Conservation (phyloP, 2,329 filamentous ascomycete species). For the Emergomyces africanus region DNA sequence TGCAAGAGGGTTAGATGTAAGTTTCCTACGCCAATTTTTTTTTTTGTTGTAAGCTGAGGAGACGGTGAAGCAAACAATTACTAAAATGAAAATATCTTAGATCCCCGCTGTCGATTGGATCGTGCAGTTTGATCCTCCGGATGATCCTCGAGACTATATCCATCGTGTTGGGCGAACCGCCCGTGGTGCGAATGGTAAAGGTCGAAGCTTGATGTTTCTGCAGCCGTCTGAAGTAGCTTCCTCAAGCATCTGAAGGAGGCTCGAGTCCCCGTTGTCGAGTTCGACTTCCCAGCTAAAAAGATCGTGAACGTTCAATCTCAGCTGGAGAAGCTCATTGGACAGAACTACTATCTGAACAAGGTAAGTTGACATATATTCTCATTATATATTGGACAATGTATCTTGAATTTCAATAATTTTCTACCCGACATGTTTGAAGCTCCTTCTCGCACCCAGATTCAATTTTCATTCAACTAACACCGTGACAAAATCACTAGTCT, state of each 20-base stretch:
- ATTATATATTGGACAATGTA: no score
- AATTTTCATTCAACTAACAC: background rate
- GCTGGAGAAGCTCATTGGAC: constrained; percentile 82
- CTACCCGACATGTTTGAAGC: no score
- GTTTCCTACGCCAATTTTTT: constrained; percentile 17
- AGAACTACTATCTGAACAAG: constrained; percentile 97
- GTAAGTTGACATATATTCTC: constrained; percentile 23
- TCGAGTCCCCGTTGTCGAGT: constrained; percentile 86
- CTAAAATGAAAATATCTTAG: constrained; percentile 22
- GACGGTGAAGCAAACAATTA: background rate
- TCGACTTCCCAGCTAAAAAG: constrained; percentile 86
- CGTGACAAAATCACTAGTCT: constrained; percentile 29
- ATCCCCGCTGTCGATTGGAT: constrained; percentile 96
- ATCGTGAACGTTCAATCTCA: constrained; percentile 83
- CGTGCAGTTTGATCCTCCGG: constrained; percentile 87
- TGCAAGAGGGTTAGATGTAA: constrained; percentile 76
- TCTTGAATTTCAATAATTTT: no score
- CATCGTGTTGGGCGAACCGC: constrained; percentile 94
- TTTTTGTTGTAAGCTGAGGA: background rate
- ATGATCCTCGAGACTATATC: constrained; percentile 83
- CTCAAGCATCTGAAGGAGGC: constrained; percentile 81
- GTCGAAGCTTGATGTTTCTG: constrained; percentile 82
- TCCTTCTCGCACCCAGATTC: background rate
- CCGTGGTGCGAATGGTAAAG: constrained; percentile 68
- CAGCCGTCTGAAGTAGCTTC: constrained; percentile 85